These are phyloP conservation scores for Daldinia bambusicola DNA, from an alignment of 495 filamentous ascomycete genomes.

Conservation along the genomic window DNA sequence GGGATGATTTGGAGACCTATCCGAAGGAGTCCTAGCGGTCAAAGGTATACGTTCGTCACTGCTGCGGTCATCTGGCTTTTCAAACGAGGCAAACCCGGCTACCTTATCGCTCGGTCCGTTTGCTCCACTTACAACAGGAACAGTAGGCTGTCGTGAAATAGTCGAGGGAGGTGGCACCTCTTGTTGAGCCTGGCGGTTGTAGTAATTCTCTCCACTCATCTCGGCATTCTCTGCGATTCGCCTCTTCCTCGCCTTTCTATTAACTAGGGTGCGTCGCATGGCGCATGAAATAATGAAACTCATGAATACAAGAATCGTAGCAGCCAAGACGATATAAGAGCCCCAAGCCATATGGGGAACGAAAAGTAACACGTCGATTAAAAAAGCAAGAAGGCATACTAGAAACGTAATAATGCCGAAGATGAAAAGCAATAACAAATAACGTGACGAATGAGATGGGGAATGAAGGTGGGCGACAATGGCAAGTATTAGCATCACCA, in stretches of 20 bases:
- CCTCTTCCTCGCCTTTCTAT: constrained; percentile 89
- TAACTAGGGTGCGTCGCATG: constrained; percentile 95
- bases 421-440: constrained; percentile 83
- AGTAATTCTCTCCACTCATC: constrained; percentile 94
- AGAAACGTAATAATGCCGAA: constrained; percentile 86
- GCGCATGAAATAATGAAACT: constrained; percentile 90
- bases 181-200: constrained; percentile 73
- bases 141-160: constrained; percentile 62
- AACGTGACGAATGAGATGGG: constrained; percentile 92
- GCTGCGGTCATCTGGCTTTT: constrained; percentile 67
- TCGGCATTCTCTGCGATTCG: constrained; percentile 92
- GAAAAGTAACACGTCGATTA: constrained; percentile 96
- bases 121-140: constrained; percentile 64
- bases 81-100: constrained; percentile 82
- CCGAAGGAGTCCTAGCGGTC: constrained; percentile 70
- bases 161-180: constrained; percentile 54
- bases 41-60: constrained; percentile 88
- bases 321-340: constrained; percentile 92
- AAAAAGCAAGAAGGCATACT: constrained; percentile 84
- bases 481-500: constrained; percentile 84
- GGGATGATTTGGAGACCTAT: constrained; percentile 55
- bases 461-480: constrained; percentile 85
- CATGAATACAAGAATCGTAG: constrained; percentile 85
- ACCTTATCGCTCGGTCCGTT: constrained; percentile 65
- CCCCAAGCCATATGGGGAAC: constrained; percentile 94